Base-by-base conservation (phyloP, 192 early-diverging fungal species). In the Linnemannia elongata region DNA sequence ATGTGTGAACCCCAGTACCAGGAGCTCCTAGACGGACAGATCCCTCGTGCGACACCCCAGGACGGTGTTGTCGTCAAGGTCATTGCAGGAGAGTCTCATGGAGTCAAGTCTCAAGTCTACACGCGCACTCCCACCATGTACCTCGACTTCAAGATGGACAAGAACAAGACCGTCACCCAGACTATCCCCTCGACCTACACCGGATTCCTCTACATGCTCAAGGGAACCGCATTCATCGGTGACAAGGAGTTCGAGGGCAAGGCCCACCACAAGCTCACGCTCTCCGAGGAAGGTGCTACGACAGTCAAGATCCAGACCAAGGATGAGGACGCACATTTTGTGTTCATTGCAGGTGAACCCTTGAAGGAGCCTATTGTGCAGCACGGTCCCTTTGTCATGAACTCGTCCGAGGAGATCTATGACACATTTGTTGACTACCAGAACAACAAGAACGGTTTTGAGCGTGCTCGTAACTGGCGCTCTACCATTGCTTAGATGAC, bases 351-450 rank as follows among this genome's bases (percentile, higher is more conserved):
- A 44, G 92, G 89, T 20, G 72, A 89, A 63, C 92, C 92, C 7
- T 84, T 93, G 39, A 83, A 75, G 44, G 92, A 93, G 69, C 92
- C 91, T 6, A 83, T 94, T 44, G 87, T 89, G 1, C 88, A 91
- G 72, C 89, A 91, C 66, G 93, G 93, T 7, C 94, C 93, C 6
- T 95, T 94, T 88, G 94, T 94, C 27, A 91, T 93, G 93, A 95
- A 94, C 84, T 88, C 85, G 13, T 84, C 83, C 44, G 88, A 91
- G 36, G 93, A 94, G 76, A 92, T 94, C 72, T 79, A 75, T 79
- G 81, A 92, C 27, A 89, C 91, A 3, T 90, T 95, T 71, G 78
- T 57, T 20, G 95, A 96, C 75, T 96, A 93, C 81, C 81, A 94
- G 73, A 52, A 72, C 17, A 91, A 90, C 44, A 77, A 87, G 77